Percentiles rank a stretch among this genome's conserved stretches.
Evolutionary conservation across 371 early-diverging fungal genomes (phyloP).

Genomic region (Synchytrium microbalum): DNA sequence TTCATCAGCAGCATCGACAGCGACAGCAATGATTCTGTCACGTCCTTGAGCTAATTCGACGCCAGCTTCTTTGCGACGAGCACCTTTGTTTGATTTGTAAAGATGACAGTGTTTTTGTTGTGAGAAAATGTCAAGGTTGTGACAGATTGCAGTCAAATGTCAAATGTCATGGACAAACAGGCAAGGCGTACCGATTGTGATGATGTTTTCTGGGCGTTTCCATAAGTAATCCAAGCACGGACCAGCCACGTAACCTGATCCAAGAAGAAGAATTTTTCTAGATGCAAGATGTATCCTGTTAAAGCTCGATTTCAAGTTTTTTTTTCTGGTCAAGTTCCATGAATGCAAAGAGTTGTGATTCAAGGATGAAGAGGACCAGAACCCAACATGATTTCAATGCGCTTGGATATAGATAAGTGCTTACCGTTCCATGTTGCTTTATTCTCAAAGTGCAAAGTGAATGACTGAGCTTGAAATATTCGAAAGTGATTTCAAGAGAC

Average conservation of each 20-base stretch:
- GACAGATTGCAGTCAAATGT: background rate
- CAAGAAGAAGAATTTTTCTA: conserved; percentile 63
- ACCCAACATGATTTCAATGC: too few species aligned
- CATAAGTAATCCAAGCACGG: conserved; percentile 81
- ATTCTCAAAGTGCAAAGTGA: too few species aligned
- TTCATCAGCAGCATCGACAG: conserved; percentile 44
- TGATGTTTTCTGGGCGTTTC: conserved; percentile 50
- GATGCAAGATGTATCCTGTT: background rate
- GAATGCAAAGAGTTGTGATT: too few species aligned
- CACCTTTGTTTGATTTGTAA: background rate
- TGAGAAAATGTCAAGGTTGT: background rate
- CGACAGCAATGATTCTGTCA: conserved; percentile 36
- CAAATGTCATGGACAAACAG: too few species aligned
- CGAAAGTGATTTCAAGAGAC: too few species aligned
- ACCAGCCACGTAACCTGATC: conserved; percentile 89
- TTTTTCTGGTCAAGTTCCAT: too few species aligned
- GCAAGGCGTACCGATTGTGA: conserved; percentile 71
- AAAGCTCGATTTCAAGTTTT: background rate
- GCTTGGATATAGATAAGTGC: too few species aligned
- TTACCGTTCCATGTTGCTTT: too few species aligned
- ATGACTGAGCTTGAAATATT: too few species aligned
- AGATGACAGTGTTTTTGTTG: background rate
- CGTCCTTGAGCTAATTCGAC: conserved; percentile 68
- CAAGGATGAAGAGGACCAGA: too few species aligned
- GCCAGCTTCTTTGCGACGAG: background rate